Base-by-base conservation (phyloP, 805 yeast species). In the Blastobotrys attinorum region DNA sequence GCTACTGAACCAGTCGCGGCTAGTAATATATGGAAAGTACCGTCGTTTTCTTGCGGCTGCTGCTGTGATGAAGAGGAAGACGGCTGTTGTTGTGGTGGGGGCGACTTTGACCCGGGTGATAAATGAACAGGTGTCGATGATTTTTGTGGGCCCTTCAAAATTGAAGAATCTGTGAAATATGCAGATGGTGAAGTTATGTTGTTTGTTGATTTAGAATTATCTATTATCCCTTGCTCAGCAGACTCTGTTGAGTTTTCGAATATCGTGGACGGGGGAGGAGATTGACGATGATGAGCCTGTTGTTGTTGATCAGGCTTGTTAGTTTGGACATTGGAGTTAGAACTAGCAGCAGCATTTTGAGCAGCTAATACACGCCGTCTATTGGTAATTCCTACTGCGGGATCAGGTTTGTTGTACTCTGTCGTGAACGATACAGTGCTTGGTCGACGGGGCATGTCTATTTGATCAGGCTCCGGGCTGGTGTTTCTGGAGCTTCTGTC, bases 1-100 rank as follows among this genome's bases (percentile, higher is more conserved):
- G 98, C 98, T 3, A 92, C 97, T 1, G 95, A 84, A 1, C 98
- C 98, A 1, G 97, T 86, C 16, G 94, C 95, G 16, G 94, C 98
- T 35, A 92, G 70, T 45, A 92, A 68, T 36, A 92, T 80, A 62
- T 92, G 98, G 45, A 86, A 71, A 58, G 88, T 89, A 36, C 41
- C 32, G 13, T 36, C 10, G 23, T 43, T 44, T 5, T 39, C 37
- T 23, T 42, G 35, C 32, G 46, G 39, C 18, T 27, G 17, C 29
- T 11, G 36, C 42, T n/a, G 8, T 20, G 27, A n/a, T n/a, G n/a
- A n/a, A n/a, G n/a, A n/a, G n/a, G n/a, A n/a, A n/a, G n/a, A n/a
- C n/a, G n/a, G n/a, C 11, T 25, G 7, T 25, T 11, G 22, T 18
- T 7, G 10, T 25, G 41, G 18, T 31, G 27, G 37, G 17, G 29